Percentiles rank a stretch among this genome's conserved stretches.
Evolutionary conservation across 2,329 filamentous ascomycete species (phyloP).

Genomic region (Amesomyces nigricolor): DNA sequence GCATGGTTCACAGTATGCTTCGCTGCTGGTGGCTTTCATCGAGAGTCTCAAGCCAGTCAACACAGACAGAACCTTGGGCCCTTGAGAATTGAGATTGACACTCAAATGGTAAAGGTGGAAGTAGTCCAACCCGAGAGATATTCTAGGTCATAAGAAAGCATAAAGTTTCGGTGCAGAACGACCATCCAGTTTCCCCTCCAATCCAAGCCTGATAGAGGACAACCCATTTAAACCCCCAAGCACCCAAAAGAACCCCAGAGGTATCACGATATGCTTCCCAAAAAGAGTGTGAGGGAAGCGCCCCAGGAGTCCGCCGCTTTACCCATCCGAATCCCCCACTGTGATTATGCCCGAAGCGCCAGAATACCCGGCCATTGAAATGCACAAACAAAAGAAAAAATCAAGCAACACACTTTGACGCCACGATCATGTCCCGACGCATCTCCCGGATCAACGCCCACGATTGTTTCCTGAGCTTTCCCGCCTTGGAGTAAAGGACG

Average conservation of each 20-base stretch:
- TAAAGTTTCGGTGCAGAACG: no score
- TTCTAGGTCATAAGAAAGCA: no score
- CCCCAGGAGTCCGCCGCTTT: neutral
- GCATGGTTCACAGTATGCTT: no score
- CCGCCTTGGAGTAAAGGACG: conserved; percentile 6
- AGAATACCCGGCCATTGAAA: conserved; percentile 3
- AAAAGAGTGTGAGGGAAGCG: conserved; percentile 11
- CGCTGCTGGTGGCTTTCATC: no score
- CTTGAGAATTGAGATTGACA: no score
- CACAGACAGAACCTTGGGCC: no score
- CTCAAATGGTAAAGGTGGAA: no score
- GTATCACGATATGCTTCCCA: conserved; percentile 17
- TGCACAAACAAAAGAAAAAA: conserved; percentile 1
- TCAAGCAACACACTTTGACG: neutral
- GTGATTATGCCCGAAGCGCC: conserved; percentile 11
- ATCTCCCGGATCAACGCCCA: neutral
- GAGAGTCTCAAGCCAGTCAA: no score
- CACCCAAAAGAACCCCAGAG: conserved; percentile 4
- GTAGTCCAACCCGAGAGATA: no score
- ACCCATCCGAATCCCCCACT: neutral
- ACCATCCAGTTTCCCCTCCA: neutral
- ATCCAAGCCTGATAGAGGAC: neutral
- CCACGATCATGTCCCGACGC: neutral
- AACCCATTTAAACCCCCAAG: neutral
- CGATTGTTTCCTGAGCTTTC: conserved; percentile 3